phyloP scores from a whole-genome alignment of 441 rosid species.

The Arabidopsis lyrata region DNA sequence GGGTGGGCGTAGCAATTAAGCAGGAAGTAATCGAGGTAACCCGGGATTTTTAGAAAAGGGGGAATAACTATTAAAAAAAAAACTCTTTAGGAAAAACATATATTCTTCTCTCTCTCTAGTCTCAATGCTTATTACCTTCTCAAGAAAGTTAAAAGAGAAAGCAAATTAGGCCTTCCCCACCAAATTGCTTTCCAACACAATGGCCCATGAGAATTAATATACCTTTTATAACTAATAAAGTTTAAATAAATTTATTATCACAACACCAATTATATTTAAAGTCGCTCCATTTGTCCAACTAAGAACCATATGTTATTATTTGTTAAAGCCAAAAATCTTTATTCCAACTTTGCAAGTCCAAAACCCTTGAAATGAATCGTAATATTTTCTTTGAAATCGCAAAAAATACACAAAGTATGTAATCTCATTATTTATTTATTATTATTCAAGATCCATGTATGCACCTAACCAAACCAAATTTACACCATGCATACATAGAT shows the following conservation, averaged over 20 bases:
- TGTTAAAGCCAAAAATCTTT: neutral
- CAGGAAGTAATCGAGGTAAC: no score
- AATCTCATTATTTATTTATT: conserved; percentile 32
- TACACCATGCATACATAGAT: conserved; percentile 35
- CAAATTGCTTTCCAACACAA: conserved; percentile 40
- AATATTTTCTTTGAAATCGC: neutral
- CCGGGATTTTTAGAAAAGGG: no score
- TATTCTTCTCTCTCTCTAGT: neutral
- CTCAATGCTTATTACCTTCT: conserved; percentile 17
- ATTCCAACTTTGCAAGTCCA: conserved; percentile 1
- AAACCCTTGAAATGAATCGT: conserved; percentile 3
- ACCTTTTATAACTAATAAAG: neutral
- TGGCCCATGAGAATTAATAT: conserved; percentile 23
- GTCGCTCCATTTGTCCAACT: conserved; percentile 4
- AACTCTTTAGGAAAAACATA: conserved; percentile 7
- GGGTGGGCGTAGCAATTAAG: no score
- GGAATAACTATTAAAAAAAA: no score
- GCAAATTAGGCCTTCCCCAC: conserved; percentile 42
- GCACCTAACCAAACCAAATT: conserved; percentile 45
- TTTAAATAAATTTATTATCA: neutral
- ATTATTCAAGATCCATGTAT: conserved; percentile 30
- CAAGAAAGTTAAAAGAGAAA: conserved; percentile 38
- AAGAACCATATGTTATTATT: conserved; percentile 7
- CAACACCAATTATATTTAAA: conserved; percentile 8
- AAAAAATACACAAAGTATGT: conserved; percentile 2